Evolutionary conservation across 140 eudicot species (phyloP).

Genomic region (Oenanthe javanica): DNA sequence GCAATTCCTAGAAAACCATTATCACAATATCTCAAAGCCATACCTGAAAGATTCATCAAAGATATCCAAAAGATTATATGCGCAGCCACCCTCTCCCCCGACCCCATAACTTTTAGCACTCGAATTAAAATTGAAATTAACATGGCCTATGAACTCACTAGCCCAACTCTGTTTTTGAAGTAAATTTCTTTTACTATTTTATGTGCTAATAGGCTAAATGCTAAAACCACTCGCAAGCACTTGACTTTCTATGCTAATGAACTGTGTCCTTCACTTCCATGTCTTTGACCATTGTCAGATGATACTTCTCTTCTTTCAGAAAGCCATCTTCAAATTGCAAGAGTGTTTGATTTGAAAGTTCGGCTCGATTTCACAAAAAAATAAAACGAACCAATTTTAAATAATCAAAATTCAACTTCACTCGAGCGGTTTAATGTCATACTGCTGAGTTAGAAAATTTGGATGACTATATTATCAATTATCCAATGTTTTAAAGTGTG

Average conservation of each 20-base stretch:
- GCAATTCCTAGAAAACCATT: constrained; percentile 15
- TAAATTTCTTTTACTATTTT: neutral
- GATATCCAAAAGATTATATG: constrained; percentile 2
- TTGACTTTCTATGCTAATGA: neutral
- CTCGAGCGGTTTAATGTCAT: neutral
- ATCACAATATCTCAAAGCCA: constrained; percentile 10
- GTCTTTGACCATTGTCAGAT: neutral
- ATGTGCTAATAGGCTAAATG: neutral
- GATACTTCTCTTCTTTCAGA: neutral
- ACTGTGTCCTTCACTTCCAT: neutral
- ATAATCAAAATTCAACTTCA: neutral
- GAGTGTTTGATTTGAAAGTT: neutral
- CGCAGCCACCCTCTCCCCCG: no score
- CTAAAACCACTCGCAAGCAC: neutral
- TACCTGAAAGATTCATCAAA: constrained; percentile 4
- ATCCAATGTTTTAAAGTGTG: neutral
- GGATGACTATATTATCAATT: neutral
- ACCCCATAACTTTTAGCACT: neutral
- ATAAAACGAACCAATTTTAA: neutral
- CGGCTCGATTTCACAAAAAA: neutral
- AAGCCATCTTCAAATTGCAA: neutral
- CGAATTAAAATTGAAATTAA: neutral
- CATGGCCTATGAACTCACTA: neutral
- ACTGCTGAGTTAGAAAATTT: neutral
- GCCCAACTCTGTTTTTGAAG: neutral